phyloP scores from a whole-genome alignment of 2,329 filamentous ascomycete genomes.

The Xylariaceae sp. region DNA sequence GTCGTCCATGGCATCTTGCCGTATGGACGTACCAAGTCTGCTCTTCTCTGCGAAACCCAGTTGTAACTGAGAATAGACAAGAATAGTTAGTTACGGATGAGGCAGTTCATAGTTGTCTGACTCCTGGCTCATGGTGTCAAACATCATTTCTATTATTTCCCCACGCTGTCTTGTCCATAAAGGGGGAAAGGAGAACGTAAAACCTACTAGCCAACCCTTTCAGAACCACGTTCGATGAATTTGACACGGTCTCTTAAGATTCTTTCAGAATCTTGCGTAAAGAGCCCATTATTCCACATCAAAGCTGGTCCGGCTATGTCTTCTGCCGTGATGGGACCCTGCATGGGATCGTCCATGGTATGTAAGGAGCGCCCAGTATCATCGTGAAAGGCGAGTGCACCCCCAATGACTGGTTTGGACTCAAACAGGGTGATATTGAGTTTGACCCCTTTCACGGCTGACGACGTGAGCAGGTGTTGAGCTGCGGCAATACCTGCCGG shows the following conservation, averaged over 20 bases:
- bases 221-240: constrained; percentile 20
- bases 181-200: neutral
- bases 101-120: neutral
- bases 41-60: constrained; percentile 5
- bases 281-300: constrained; percentile 24
- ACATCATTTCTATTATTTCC: neutral
- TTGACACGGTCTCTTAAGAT: constrained; percentile 17
- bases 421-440: constrained; percentile 26
- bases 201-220: constrained; percentile 25
- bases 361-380: constrained; percentile 17
- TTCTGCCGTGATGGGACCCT: constrained; percentile 24
- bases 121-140: neutral
- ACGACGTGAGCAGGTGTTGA: constrained; percentile 18
- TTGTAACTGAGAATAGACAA: constrained; percentile 4
- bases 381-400: constrained; percentile 20
- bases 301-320: constrained; percentile 25
- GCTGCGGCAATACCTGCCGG: constrained; percentile 27
- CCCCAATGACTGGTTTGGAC: constrained; percentile 21
- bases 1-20: constrained; percentile 15
- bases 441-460: constrained; percentile 3
- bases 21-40: constrained; percentile 20
- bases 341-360: constrained; percentile 21
- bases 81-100: constrained; percentile 4
- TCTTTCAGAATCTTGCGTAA: constrained; percentile 22
- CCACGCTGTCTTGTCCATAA: neutral